Base-by-base conservation (phyloP, 2,329 filamentous ascomycete genomes). In the Byssochlamys sp. region DNA sequence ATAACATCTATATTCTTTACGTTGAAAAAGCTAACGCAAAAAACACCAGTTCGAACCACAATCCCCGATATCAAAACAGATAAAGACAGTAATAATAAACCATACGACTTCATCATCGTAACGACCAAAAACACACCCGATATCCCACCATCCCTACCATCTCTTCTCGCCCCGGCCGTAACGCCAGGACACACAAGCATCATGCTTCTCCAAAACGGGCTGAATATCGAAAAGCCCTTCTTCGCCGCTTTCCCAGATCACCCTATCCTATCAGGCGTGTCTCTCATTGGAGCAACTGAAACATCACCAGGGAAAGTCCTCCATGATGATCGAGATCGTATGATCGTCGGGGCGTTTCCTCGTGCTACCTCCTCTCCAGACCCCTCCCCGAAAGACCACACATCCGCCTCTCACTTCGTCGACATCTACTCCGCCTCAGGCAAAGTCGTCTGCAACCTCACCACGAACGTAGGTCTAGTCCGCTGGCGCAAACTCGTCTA, bases 61-160 rank as follows among this genome's bases (percentile, higher is more conserved):
- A 71, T 84, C 24, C 82, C 82, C 1, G 63, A 80, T 39, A 70
- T 79, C 14, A 52, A 53, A 3, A 35, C 58, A 19, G 50, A 49
- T 3, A 19, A 51, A 11, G 19, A 45, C 7, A 24, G 55, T 26
- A 19, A 19, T 19, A 19, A 19, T 19, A 19, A 24, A 4, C 56
- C 50, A 31, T 85, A 79, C 62, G 81, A 85, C 70, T 85, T 80
- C 62, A 75, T 85, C 49, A 69, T 86, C 6, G 75, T 81, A 52
- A 76, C 78, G n/a, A 85, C 83, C 19, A 86, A 86, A 66, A 84
- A 83, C 59, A 71, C 82, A 51, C 77, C 82, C 1, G 83, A 85
- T 56, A 68, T 81, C 14, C 68, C 72, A 0, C 81, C 83, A 0
- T 71, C 70, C 0, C 68, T 81, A 0, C 63, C 73, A 45, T 77